These are phyloP conservation scores for Trichoderma citrinoviride DNA, from an alignment of 2,329 filamentous ascomycete species.

Conservation along the genomic window DNA sequence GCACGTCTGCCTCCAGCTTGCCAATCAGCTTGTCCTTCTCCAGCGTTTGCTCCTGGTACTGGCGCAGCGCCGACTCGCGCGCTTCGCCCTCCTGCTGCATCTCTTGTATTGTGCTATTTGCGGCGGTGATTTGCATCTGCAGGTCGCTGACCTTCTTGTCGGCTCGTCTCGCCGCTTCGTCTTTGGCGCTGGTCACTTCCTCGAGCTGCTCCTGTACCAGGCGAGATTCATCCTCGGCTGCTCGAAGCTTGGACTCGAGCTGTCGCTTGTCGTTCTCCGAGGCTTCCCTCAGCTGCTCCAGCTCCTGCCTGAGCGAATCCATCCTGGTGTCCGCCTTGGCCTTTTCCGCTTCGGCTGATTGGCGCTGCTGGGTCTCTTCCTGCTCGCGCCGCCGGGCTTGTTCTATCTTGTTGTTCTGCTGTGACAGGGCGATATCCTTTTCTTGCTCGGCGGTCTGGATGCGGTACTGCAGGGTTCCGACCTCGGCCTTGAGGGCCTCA, in stretches of 20 bases:
- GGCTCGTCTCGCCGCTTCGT: conserved; percentile 64
- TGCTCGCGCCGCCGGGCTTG: conserved; percentile 79
- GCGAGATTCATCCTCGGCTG: conserved; percentile 70
- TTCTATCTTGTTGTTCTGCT: conserved; percentile 79
- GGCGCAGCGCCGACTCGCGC: conserved; percentile 56
- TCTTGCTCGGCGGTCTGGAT: conserved; percentile 85
- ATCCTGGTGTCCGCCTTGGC: conserved; percentile 49
- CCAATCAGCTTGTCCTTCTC: conserved; percentile 70
- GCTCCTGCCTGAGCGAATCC: conserved; percentile 50
- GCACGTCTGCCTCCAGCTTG: conserved; percentile 75
- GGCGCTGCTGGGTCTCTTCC: conserved; percentile 70
- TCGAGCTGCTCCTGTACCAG: conserved; percentile 77
- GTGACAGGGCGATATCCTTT: conserved; percentile 72
- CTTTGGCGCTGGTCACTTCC: conserved; percentile 61
- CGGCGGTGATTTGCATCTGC: conserved; percentile 49
- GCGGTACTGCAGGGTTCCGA: conserved; percentile 85
- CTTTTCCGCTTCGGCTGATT: conserved; percentile 57
- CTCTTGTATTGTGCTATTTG: conserved; percentile 53
- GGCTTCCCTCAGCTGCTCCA: conserved; percentile 50
- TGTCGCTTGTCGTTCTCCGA: conserved; percentile 59
- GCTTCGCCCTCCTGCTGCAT: conserved; percentile 56
- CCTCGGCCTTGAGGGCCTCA: conserved; percentile 83
- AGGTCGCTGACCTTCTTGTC: conserved; percentile 57
- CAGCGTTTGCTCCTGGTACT: conserved; percentile 63
- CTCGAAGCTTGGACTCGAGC: conserved; percentile 66